Percentiles rank a stretch among this genome's conserved stretches.
These are phyloP conservation scores for Asparagopsis taxiformis DNA, from an alignment of 31 red algal species.

Conservation along the genomic window DNA sequence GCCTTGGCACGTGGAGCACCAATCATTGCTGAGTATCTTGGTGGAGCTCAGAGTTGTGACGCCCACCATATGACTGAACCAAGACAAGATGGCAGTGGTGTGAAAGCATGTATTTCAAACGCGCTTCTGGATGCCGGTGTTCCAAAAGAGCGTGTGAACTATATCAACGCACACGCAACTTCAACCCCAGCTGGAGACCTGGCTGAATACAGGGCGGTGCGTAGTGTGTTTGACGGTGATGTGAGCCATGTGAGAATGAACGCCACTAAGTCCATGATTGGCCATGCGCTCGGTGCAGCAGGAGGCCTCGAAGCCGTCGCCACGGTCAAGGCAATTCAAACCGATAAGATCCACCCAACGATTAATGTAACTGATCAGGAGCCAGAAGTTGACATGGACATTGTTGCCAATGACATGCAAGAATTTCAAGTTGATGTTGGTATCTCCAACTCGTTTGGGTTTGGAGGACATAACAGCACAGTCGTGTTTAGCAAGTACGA, in stretches of 20 bases:
- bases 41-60: conserved; percentile 57
- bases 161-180: conserved; percentile 73
- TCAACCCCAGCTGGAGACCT: conserved; percentile 68
- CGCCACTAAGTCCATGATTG: conserved; percentile 97
- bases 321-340: conserved; percentile 92
- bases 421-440: conserved; percentile 73
- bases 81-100: conserved; percentile 27
- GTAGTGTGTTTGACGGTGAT: conserved; percentile 73
- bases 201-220: conserved; percentile 48
- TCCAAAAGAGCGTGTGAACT: conserved; percentile 27
- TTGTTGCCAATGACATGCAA: conserved; percentile 79
- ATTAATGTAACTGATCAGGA: conserved; percentile 78
- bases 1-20: conserved; percentile 44
- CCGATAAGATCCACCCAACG: conserved; percentile 91
- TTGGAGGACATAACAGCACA: conserved; percentile 95
- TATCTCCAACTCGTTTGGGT: conserved; percentile 95
- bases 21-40: conserved; percentile 60
- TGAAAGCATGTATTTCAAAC: conserved; percentile 23
- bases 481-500: conserved; percentile 72
- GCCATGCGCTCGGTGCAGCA: conserved; percentile 94
- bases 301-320: conserved; percentile 93
- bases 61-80: conserved; percentile 69
- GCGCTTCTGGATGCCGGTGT: conserved; percentile 45
- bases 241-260: conserved; percentile 88
- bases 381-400: conserved; percentile 78